Percentiles rank a stretch among this genome's conserved stretches.
These are phyloP conservation scores for Globisporangium splendens DNA, from an alignment of 352 stramenopile genomes.

Conservation along the genomic window DNA sequence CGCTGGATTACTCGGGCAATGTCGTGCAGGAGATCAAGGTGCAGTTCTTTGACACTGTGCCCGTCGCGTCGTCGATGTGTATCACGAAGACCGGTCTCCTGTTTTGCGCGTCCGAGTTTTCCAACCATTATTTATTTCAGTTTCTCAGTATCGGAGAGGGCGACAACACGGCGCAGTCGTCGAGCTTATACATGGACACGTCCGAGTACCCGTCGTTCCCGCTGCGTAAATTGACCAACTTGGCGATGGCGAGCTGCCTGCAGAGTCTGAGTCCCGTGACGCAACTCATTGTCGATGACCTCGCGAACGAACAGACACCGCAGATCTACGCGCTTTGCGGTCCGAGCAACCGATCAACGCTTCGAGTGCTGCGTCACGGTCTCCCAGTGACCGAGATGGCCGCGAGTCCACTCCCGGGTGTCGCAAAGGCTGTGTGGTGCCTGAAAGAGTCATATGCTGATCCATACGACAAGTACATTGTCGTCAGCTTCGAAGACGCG, in stretches of 20 bases:
- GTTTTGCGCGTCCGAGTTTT: conserved; percentile 96
- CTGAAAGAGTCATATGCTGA: conserved; percentile 86
- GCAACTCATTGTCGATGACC: conserved; percentile 94
- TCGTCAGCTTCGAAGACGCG: conserved; percentile 99
- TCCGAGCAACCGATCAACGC: conserved; percentile 89
- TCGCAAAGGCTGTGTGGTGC: conserved; percentile 95
- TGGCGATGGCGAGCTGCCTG: conserved; percentile 77
- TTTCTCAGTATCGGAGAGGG: conserved; percentile 96
- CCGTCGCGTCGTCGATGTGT: conserved; percentile 91
- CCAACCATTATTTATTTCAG: conserved; percentile 98
- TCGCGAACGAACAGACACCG: conserved; percentile 93
- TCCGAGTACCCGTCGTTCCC: conserved; percentile 58
- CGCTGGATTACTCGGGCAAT: conserved; percentile 83
- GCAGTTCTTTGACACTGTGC: conserved; percentile 97
- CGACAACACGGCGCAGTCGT: conserved; percentile 73
- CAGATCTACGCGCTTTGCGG: conserved; percentile 97
- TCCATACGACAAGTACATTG: conserved; percentile 92
- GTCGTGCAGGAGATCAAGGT: conserved; percentile 85
- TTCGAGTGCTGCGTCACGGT: conserved; percentile 95
- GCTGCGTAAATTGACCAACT: conserved; percentile 87
- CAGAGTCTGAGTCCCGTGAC: conserved; percentile 92
- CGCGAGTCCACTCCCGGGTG: conserved; percentile 93
- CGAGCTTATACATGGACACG: conserved; percentile 71
- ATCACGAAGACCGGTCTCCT: conserved; percentile 98
- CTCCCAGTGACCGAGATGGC: conserved; percentile 96